These are phyloP conservation scores for Yarrowia bubula DNA, from an alignment of 805 yeast species.

Conservation along the genomic window DNA sequence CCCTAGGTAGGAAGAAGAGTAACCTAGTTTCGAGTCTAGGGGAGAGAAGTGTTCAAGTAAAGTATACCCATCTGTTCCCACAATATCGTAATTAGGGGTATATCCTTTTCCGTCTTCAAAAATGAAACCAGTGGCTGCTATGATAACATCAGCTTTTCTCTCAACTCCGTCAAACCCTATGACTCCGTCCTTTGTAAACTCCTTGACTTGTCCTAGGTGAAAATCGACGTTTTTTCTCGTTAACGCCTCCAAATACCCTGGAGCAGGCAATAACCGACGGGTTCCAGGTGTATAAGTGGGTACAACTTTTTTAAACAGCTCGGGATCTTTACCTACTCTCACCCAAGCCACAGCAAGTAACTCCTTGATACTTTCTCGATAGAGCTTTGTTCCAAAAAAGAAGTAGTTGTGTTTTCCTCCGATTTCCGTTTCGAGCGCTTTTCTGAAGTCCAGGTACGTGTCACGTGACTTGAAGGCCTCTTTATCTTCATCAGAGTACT, in stretches of 20 bases:
- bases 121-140: constrained; percentile 25
- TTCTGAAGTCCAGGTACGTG: constrained; percentile 32
- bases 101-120: constrained; percentile 1
- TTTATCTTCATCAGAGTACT: constrained; percentile 30
- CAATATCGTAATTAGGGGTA: constrained; percentile 7
- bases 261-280: constrained; percentile 30
- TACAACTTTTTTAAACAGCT: constrained; percentile 29
- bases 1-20: constrained; percentile 23
- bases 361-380: constrained; percentile 28
- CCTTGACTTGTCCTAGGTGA: constrained; percentile 26
- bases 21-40: constrained; percentile 3
- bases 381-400: constrained; percentile 19
- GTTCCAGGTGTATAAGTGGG: constrained; percentile 30
- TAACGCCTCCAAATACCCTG: constrained; percentile 29
- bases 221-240: constrained; percentile 29
- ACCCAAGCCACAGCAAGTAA: constrained; percentile 17
- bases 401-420: constrained; percentile 23
- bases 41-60: constrained; percentile 15
- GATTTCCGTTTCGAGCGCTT: constrained; percentile 30
- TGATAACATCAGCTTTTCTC: constrained; percentile 14
- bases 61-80: constrained; percentile 4
- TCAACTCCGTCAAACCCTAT: constrained; percentile 29
- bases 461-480: constrained; percentile 26
- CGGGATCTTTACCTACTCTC: constrained; percentile 28
- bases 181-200: constrained; percentile 31